phyloP scores from a whole-genome alignment of 192 early-diverging fungal genomes.

The Haplosporangium gracile region DNA sequence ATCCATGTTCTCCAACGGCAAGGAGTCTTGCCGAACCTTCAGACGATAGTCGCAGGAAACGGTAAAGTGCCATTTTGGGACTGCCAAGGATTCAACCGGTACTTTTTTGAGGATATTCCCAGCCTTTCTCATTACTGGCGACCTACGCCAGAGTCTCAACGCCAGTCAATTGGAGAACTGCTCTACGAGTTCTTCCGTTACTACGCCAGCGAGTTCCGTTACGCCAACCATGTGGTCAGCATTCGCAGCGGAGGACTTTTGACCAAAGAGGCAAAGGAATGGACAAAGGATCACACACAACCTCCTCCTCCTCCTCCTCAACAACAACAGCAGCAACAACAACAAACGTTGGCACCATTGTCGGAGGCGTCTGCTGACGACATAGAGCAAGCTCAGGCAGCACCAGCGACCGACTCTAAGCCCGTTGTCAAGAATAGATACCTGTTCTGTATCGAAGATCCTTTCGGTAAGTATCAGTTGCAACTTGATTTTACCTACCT shows the following conservation, averaged over 20 bases:
- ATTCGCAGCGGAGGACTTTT: slow-evolving; percentile 43
- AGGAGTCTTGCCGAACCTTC: slow-evolving; percentile 56
- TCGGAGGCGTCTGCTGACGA: neutral
- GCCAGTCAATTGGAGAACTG: slow-evolving; percentile 36
- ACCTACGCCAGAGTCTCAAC: slow-evolving; percentile 36
- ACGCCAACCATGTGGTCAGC: slow-evolving; percentile 40
- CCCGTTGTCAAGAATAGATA: slow-evolving; percentile 51
- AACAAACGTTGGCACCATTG: neutral
- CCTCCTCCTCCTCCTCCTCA: slow-evolving; percentile 19
- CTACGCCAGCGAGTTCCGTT: slow-evolving; percentile 51
- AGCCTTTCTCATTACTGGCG: slow-evolving; percentile 37
- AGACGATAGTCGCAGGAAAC: slow-evolving; percentile 41
- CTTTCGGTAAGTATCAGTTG: slow-evolving; percentile 30
- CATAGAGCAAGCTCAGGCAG: neutral
- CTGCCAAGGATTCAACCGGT: slow-evolving; percentile 53
- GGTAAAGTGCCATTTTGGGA: slow-evolving; percentile 42
- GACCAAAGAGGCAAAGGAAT: slow-evolving; percentile 49
- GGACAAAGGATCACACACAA: slow-evolving; percentile 43
- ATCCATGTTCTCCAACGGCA: slow-evolving; percentile 45
- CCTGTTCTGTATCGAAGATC: slow-evolving; percentile 53
- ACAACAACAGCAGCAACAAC: slow-evolving; percentile 14
- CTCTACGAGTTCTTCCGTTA: slow-evolving; percentile 53
- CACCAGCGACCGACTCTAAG: slow-evolving; percentile 13
- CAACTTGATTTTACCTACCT: neutral
- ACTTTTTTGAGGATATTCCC: slow-evolving; percentile 51